A percentile compares a stretch with the other conserved stretches of the same genome.
phyloP scores from a whole-genome alignment of 768 basidiomycete species.

The Boletus vermiculosoides region DNA sequence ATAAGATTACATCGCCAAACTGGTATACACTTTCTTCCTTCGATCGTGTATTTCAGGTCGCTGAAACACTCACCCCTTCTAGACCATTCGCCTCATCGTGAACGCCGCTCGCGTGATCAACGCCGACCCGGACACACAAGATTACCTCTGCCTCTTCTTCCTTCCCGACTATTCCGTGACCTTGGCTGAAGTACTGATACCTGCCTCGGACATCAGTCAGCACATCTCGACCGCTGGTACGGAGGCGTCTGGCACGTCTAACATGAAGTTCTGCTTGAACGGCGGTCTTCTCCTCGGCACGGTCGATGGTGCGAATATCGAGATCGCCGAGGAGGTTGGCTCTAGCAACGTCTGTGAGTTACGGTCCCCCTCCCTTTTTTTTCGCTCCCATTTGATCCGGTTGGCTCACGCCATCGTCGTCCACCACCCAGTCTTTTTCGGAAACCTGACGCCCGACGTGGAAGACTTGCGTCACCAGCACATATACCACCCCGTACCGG shows the following conservation, averaged over 20 bases:
- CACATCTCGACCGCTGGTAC: conserved; percentile 98
- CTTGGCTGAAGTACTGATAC: conserved; percentile 79
- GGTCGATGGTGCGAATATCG: conserved; percentile 94
- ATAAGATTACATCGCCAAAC: conserved; percentile 86
- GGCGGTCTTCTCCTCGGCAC: conserved; percentile 88
- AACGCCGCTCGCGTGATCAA: conserved; percentile 72
- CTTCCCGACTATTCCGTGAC: conserved; percentile 93
- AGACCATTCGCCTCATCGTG: conserved; percentile 92
- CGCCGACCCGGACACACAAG: conserved; percentile 82
- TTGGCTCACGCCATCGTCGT: neutral
- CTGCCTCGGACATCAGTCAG: conserved; percentile 92
- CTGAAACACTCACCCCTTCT: conserved; percentile 1
- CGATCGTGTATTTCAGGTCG: neutral
- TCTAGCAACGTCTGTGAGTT: conserved; percentile 80
- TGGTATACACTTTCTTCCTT: conserved; percentile 41
- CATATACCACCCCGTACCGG: conserved; percentile 73
- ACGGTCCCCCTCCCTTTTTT: no score
- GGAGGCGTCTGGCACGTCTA: conserved; percentile 79
- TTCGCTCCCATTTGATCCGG: neutral
- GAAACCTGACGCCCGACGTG: conserved; percentile 83
- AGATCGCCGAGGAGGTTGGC: conserved; percentile 95
- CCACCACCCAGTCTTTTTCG: conserved; percentile 74
- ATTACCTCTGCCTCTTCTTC: conserved; percentile 88
- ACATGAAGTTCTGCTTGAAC: conserved; percentile 90
- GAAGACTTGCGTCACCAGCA: conserved; percentile 87